Evolutionary conservation across 805 yeast species (phyloP).

Genomic region (Kurtzmaniella cleridarum): DNA sequence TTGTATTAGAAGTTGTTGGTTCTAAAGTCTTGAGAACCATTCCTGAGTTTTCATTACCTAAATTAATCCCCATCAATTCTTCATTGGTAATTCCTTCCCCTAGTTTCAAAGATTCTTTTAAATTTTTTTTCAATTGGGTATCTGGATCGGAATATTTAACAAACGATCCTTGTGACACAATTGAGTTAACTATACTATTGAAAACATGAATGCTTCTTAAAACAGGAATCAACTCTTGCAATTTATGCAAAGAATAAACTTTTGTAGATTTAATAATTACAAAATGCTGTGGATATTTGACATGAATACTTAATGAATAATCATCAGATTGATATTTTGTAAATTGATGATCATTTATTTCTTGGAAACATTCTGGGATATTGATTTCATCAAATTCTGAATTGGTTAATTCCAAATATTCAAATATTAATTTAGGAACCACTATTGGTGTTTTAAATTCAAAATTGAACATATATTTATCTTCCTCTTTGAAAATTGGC

Average conservation of each 20-base stretch:
- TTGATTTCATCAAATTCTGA: neutral
- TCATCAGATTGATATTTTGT: neutral
- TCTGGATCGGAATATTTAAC: no score
- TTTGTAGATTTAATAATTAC: conserved; percentile 17
- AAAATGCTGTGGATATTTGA: conserved; percentile 14
- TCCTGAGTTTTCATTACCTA: conserved; percentile 20
- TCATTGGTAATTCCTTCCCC: conserved; percentile 34
- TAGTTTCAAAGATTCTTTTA: conserved; percentile 30
- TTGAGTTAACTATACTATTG: conserved; percentile 12
- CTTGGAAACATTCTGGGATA: neutral
- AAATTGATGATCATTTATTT: conserved; percentile 1
- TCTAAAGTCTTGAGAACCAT: conserved; percentile 13
- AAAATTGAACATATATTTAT: no score
- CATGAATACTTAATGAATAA: neutral
- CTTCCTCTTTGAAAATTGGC: no score
- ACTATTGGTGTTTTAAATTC: no score
- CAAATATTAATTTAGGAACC: no score
- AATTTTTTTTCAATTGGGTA: conserved; percentile 12
- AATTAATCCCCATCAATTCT: conserved; percentile 30
- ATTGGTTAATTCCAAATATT: no score
- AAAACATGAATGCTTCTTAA: conserved; percentile 28
- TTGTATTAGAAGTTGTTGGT: neutral
- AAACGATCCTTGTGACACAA: neutral
- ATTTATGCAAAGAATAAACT: conserved; percentile 18
- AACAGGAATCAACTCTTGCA: conserved; percentile 20